Evolutionary conservation across 148 eudicot species (phyloP).

Genomic region (Rhododendron ovatum): DNA sequence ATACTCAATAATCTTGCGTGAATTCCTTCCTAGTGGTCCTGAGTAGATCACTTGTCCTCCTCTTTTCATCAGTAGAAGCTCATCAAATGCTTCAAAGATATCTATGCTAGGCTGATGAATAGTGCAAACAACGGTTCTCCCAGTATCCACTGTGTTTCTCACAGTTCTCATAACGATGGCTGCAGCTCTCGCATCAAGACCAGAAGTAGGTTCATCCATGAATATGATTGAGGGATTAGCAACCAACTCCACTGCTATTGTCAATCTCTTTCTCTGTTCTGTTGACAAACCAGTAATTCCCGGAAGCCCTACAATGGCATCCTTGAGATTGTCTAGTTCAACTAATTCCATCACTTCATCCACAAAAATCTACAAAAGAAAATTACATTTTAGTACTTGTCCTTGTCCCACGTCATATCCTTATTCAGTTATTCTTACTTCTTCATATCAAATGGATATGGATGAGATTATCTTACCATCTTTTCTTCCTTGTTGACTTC

Average conservation of each 20-base stretch:
- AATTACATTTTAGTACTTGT: neutral
- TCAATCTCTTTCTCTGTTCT: conserved; percentile 68
- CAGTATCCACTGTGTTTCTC: conserved; percentile 61
- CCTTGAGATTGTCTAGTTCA: conserved; percentile 43
- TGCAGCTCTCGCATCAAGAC: conserved; percentile 82
- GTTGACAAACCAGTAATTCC: conserved; percentile 71
- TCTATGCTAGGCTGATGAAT: conserved; percentile 77
- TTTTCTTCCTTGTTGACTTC: conserved; percentile 33
- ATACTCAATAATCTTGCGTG: neutral
- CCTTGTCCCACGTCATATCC: too few species aligned
- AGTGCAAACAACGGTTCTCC: conserved; percentile 65
- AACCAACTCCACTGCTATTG: conserved; percentile 66
- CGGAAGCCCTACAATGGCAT: conserved; percentile 67
- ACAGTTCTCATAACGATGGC: conserved; percentile 78
- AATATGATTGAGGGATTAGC: conserved; percentile 69
- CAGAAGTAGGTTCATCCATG: conserved; percentile 75
- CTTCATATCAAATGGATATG: neutral
- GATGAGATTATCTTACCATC: conserved; percentile 25
- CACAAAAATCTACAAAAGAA: conserved; percentile 45
- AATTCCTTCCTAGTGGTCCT: neutral
- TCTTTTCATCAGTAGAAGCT: neutral
- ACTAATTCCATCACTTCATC: conserved; percentile 82
- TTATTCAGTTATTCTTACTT: neutral
- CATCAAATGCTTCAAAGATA: conserved; percentile 74
- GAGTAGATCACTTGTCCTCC: neutral